phyloP scores from a whole-genome alignment of 2,329 filamentous ascomycete species.

The Cordyceps militaris region DNA sequence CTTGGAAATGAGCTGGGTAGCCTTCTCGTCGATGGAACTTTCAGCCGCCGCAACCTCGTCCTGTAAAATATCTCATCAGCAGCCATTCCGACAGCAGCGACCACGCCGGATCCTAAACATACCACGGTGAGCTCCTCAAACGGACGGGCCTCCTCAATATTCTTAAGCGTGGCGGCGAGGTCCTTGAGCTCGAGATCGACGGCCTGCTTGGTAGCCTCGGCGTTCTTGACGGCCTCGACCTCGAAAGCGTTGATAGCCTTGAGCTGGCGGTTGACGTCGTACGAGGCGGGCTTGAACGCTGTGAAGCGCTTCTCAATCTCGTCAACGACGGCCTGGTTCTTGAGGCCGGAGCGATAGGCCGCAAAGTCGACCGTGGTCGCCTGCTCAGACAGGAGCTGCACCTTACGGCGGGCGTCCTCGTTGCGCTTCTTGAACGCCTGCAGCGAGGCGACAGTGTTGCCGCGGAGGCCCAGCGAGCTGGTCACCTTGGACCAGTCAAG shows the following conservation, averaged over 20 bases:
- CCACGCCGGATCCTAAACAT: conserved; percentile 41
- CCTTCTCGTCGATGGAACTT: conserved; percentile 97
- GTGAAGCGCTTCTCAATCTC: conserved; percentile 96
- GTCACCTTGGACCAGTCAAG: conserved; percentile 97
- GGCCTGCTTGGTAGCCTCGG: conserved; percentile 91
- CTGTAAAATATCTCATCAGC: conserved; percentile 37
- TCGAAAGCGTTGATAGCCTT: conserved; percentile 99
- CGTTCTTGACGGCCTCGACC: conserved; percentile 93
- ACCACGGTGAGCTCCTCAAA: conserved; percentile 98
- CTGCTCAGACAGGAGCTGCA: conserved; percentile 75
- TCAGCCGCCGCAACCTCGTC: conserved; percentile 92
- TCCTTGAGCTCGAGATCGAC: conserved; percentile 93
- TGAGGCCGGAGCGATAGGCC: conserved; percentile 84
- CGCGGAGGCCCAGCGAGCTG: conserved; percentile 89
- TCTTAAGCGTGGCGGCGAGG: conserved; percentile 88
- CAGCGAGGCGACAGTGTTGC: conserved; percentile 85
- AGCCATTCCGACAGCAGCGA: conserved; percentile 18
- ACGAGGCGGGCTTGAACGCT: conserved; percentile 83
- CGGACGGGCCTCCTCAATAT: conserved; percentile 91
- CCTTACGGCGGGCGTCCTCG: conserved; percentile 94
- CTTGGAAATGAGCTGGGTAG: conserved; percentile 88
- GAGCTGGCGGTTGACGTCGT: conserved; percentile 88
- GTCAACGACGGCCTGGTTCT: conserved; percentile 92
- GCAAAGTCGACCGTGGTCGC: conserved; percentile 85
- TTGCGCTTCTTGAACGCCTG: conserved; percentile 99